These are phyloP conservation scores for Aspergillus ostianus DNA, from an alignment of 495 filamentous ascomycete species.

Conservation along the genomic window DNA sequence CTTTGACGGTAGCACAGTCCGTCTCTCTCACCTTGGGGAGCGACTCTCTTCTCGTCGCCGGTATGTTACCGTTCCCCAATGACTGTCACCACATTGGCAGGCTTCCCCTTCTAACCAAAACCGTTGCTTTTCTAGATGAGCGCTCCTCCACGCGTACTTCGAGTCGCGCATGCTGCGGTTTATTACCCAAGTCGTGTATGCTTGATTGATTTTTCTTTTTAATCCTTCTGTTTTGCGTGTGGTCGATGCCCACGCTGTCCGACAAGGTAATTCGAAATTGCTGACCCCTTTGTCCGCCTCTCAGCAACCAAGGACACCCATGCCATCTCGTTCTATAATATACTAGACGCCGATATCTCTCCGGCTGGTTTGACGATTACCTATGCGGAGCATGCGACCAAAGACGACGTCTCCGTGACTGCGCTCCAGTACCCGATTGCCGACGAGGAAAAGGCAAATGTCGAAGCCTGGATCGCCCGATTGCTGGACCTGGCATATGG, in stretches of 20 bases:
- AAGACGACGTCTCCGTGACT: constrained; percentile 54
- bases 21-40: constrained; percentile 62
- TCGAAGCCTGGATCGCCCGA: constrained; percentile 58
- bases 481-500: constrained; percentile 74
- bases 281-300: constrained; percentile 17
- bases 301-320: constrained; percentile 37
- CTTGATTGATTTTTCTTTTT: constrained; percentile 11
- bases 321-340: constrained; percentile 74
- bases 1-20: constrained; percentile 55
- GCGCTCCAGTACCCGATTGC: constrained; percentile 61
- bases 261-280: not conserved
- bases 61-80: constrained; percentile 34
- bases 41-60: constrained; percentile 63
- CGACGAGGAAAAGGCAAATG: constrained; percentile 45
- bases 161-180: constrained; percentile 38
- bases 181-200: constrained; percentile 34
- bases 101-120: constrained; percentile 5
- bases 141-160: constrained; percentile 28
- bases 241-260: not conserved
- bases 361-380: constrained; percentile 66
- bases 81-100: not conserved
- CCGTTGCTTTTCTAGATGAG: constrained; percentile 25
- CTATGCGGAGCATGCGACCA: constrained; percentile 61
- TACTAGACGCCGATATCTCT: constrained; percentile 75
- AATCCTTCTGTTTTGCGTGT: not conserved